These are phyloP conservation scores for Camelina neglecta DNA, from an alignment of 345 rosid genomes.

Conservation along the genomic window DNA sequence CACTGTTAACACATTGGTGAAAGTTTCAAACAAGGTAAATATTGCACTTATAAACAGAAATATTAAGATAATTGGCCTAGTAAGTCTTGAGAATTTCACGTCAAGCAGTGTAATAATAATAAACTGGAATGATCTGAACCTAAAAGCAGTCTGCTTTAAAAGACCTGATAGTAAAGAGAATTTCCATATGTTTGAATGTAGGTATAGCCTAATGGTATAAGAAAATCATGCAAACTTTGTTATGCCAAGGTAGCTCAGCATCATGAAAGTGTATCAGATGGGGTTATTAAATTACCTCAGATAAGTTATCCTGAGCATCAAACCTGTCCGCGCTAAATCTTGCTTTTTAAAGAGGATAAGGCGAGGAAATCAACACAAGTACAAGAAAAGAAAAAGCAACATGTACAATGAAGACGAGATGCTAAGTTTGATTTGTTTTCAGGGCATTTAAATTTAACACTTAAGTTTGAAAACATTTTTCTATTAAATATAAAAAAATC, in stretches of 20 bases:
- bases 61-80: not conserved
- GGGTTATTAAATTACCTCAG: constrained; percentile 55
- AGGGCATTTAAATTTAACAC: no score
- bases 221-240: constrained; percentile 1
- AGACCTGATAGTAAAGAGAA: not conserved
- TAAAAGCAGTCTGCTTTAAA: not conserved
- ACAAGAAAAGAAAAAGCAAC: not conserved
- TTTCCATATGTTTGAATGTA: not conserved
- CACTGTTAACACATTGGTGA: not conserved
- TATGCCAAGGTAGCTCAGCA: constrained; percentile 1
- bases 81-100: not conserved
- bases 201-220: not conserved
- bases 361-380: constrained; percentile 26
- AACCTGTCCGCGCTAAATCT: constrained; percentile 48
- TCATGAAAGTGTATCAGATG: not conserved
- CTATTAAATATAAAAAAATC: no score
- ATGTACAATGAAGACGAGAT: no score
- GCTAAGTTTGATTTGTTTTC: no score
- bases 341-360: constrained; percentile 49
- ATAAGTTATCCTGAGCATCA: constrained; percentile 57
- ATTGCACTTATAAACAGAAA: constrained; percentile 10
- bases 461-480: no score
- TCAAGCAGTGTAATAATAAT: not conserved
- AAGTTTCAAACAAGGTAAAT: not conserved
- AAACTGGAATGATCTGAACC: not conserved